These are phyloP conservation scores for Exidia glandulosa DNA, from an alignment of 768 basidiomycete genomes.

Conservation along the genomic window DNA sequence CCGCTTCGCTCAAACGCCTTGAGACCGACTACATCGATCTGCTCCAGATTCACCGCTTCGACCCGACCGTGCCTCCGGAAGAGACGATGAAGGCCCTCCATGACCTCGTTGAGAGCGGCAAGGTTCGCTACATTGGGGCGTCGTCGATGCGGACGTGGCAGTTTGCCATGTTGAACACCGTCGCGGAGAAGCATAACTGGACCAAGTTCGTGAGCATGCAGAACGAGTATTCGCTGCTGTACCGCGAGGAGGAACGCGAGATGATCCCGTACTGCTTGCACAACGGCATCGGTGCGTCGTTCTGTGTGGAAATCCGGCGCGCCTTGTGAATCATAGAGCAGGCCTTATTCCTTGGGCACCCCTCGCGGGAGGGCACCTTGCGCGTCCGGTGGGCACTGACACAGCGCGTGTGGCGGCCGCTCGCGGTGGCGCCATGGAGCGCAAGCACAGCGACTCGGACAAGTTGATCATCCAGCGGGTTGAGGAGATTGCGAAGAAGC, in stretches of 20 bases:
- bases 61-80: conserved; percentile 10
- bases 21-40: conserved; percentile 30
- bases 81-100: conserved; percentile 27
- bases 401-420: background rate
- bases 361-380: conserved; percentile 25
- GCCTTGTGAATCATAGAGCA: too few species aligned
- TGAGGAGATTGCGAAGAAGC: conserved; percentile 27
- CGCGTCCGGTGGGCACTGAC: conserved; percentile 16
- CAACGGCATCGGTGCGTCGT: background rate
- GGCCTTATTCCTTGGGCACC: conserved; percentile 37
- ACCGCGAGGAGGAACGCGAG: conserved; percentile 21
- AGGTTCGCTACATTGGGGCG: conserved; percentile 18
- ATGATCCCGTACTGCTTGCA: background rate
- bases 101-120: conserved; percentile 22
- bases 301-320: too few species aligned
- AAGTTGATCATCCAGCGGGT: conserved; percentile 13
- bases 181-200: conserved; percentile 4
- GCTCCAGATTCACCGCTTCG: conserved; percentile 23
- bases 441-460: background rate
- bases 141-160: conserved; percentile 12
- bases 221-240: conserved; percentile 21
- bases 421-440: background rate
- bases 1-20: conserved; percentile 22
- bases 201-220: conserved; percentile 27
- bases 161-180: conserved; percentile 6